Conservation (phyloP, 352 stramenopile species). For the Globisporangium iwayamae region DNA sequence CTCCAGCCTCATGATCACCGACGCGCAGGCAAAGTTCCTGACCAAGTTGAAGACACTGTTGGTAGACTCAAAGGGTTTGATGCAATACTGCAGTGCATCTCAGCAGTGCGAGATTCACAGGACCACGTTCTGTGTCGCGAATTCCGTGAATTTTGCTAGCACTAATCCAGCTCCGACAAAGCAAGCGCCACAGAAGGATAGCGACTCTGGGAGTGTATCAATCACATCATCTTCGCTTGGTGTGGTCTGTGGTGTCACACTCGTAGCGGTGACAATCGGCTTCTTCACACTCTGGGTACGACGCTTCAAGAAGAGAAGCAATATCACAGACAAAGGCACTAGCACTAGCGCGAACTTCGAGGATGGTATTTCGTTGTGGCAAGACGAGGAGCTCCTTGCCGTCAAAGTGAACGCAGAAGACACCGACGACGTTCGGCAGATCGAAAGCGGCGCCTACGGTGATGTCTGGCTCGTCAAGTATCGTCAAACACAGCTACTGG, state of each 20-base stretch:
- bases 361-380: neutral
- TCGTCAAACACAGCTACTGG: conserved; percentile 3
- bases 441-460: conserved; percentile 1
- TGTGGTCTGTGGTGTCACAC: neutral
- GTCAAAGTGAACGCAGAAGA: conserved; percentile 21
- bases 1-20: conserved; percentile 3
- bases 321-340: neutral
- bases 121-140: conserved; percentile 9
- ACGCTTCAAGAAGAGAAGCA: neutral
- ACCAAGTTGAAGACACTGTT: conserved; percentile 1
- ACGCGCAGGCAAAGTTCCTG: conserved; percentile 10
- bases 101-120: conserved; percentile 6
- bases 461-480: conserved; percentile 16
- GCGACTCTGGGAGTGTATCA: neutral
- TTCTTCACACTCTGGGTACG: neutral
- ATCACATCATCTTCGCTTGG: neutral
- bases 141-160: neutral
- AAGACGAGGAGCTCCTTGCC: conserved; percentile 19
- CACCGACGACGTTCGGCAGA: conserved; percentile 6
- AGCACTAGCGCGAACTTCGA: neutral
- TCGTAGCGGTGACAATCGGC: neutral
- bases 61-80: neutral
- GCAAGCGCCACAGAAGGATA: neutral
- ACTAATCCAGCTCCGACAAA: neutral
- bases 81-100: neutral